Conservation (phyloP, 768 basidiomycete genomes). For the Lentinula detonsa region DNA sequence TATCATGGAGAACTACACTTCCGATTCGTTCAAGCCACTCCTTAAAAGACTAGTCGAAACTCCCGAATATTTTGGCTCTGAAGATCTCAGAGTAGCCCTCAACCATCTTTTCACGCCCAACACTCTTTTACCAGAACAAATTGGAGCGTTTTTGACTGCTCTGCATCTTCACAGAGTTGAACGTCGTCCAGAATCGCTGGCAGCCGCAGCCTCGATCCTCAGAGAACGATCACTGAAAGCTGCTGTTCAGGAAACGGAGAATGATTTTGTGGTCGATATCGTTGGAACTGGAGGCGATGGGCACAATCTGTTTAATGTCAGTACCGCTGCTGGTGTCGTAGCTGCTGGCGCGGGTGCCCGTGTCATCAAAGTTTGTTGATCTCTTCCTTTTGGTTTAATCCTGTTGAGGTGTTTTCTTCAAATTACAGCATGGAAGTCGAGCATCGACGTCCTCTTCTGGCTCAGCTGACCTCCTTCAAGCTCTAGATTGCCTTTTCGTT, state of each 20-base stretch:
- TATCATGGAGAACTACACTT: conserved; percentile 11
- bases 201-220: conserved; percentile 73
- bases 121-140: conserved; percentile 61
- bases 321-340: conserved; percentile 88
- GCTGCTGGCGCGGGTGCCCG: conserved; percentile 92
- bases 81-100: conserved; percentile 70
- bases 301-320: conserved; percentile 94
- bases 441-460: conserved; percentile 95
- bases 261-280: conserved; percentile 71
- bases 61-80: conserved; percentile 75
- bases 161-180: conserved; percentile 79
- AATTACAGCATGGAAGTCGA: conserved; percentile 72
- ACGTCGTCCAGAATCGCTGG: conserved; percentile 66
- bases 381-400: not conserved
- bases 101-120: conserved; percentile 69
- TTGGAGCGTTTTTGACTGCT: conserved; percentile 88
- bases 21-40: conserved; percentile 65
- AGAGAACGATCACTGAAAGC: conserved; percentile 63
- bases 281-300: conserved; percentile 96
- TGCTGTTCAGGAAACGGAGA: conserved; percentile 47
- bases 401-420: conserved; percentile 4
- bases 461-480: conserved; percentile 86
- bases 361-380: conserved; percentile 73
- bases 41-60: conserved; percentile 75
- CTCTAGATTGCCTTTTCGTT: conserved; percentile 73